Evolutionary conservation across 768 basidiomycete species (phyloP).

Genomic region (Suillus weaverae): DNA sequence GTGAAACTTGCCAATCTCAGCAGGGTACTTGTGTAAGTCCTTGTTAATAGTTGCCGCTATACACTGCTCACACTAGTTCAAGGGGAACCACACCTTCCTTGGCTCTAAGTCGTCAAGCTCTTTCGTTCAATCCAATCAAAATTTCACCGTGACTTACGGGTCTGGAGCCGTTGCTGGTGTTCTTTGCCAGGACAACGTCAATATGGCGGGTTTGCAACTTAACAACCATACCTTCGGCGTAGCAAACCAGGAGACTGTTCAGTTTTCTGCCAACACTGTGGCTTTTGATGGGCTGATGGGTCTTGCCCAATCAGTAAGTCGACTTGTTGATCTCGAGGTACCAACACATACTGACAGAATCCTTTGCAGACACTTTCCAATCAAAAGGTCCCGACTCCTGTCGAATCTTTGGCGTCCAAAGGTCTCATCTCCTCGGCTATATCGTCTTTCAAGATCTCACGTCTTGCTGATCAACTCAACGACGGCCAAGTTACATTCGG

Average conservation of each 20-base stretch:
- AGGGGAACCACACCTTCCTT: slow-evolving; percentile 69
- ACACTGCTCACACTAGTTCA: slow-evolving; percentile 19
- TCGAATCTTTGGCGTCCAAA: slow-evolving; percentile 62
- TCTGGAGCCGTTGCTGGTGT: slow-evolving; percentile 66
- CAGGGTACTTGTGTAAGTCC: slow-evolving; percentile 42
- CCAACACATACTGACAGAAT: background rate
- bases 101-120: slow-evolving; percentile 60
- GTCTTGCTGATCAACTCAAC: slow-evolving; percentile 59
- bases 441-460: slow-evolving; percentile 78
- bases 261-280: slow-evolving; percentile 52
- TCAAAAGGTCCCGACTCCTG: slow-evolving; percentile 63
- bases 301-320: slow-evolving; percentile 64
- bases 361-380: slow-evolving; percentile 54
- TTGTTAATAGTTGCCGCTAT: background rate
- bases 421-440: slow-evolving; percentile 64
- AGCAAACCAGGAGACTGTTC: slow-evolving; percentile 53
- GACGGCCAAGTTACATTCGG: slow-evolving; percentile 86
- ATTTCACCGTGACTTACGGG: slow-evolving; percentile 67
- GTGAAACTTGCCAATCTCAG: slow-evolving; percentile 50
- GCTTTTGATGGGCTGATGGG: slow-evolving; percentile 80
- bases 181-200: slow-evolving; percentile 62
- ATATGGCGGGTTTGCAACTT: slow-evolving; percentile 61
- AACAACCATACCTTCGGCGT: slow-evolving; percentile 67
- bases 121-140: slow-evolving; percentile 51
- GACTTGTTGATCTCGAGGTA: slow-evolving; percentile 7